Percentiles rank a stretch among this genome's conserved stretches.
phyloP scores from a whole-genome alignment of 2,329 filamentous ascomycete species.

The Colletotrichum liriopes region DNA sequence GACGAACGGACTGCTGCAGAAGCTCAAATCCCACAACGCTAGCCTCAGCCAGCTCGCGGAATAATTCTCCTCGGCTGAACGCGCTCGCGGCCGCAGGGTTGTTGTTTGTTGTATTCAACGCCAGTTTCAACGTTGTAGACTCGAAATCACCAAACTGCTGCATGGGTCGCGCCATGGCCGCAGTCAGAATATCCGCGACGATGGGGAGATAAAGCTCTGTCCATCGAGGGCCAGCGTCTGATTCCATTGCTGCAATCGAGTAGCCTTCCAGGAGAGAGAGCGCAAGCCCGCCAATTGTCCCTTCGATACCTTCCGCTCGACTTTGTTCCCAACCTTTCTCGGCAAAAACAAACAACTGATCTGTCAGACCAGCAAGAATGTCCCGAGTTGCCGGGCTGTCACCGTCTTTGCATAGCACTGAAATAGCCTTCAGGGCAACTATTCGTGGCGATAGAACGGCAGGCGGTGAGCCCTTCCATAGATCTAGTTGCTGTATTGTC shows the following conservation, averaged over 20 bases:
- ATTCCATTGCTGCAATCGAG: slow-evolving; percentile 64
- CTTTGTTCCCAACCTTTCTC: slow-evolving; percentile 33
- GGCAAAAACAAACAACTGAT: slow-evolving; percentile 45
- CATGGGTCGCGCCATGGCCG: slow-evolving; percentile 54
- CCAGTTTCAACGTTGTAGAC: slow-evolving; percentile 75
- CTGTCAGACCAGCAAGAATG: slow-evolving; percentile 38
- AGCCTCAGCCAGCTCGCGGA: slow-evolving; percentile 63
- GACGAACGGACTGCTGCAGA: slow-evolving; percentile 64
- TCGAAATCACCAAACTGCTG: slow-evolving; percentile 59
- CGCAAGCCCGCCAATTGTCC: slow-evolving; percentile 46
- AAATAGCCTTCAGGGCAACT: slow-evolving; percentile 74
- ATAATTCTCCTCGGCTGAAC: slow-evolving; percentile 75
- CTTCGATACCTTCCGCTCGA: slow-evolving; percentile 26
- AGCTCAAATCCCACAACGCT: slow-evolving; percentile 68
- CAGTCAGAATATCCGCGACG: slow-evolving; percentile 64
- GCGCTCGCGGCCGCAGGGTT: slow-evolving; percentile 77
- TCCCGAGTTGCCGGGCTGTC: slow-evolving; percentile 29
- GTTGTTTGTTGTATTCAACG: slow-evolving; percentile 90
- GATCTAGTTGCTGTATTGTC: slow-evolving; percentile 64
- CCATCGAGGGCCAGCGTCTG: slow-evolving; percentile 56
- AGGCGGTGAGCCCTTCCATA: slow-evolving; percentile 73
- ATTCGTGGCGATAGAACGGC: slow-evolving; percentile 72
- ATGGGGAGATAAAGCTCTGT: slow-evolving; percentile 66
- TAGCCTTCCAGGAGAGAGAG: slow-evolving; percentile 69
- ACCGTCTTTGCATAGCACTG: slow-evolving; percentile 29